A percentile compares a stretch with the other conserved stretches of the same genome.
Evolutionary conservation across 441 rosid genomes (phyloP).

Genomic region (Capsella rubella): DNA sequence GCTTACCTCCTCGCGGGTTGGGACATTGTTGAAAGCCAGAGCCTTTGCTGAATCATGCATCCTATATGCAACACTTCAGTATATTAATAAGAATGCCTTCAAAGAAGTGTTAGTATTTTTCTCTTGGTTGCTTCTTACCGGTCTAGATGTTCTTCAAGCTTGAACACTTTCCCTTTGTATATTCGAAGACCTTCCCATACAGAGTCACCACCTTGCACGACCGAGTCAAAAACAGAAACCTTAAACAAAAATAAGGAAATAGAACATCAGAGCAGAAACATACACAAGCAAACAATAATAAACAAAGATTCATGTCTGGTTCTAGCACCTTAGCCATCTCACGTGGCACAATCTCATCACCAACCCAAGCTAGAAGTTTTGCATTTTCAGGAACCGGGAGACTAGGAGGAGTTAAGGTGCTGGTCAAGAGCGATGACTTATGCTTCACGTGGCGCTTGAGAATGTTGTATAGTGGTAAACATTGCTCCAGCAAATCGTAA

Average conservation of each 20-base stretch:
- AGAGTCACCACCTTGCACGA: conserved; percentile 95
- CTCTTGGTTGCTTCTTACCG: conserved; percentile 52
- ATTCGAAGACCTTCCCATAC: conserved; percentile 95
- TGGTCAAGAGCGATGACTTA: conserved; percentile 54
- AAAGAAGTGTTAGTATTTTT: not conserved
- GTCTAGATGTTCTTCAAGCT: conserved; percentile 90
- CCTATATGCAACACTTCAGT: conserved; percentile 47
- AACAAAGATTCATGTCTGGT: conserved; percentile 28
- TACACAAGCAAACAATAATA: conserved; percentile 19
- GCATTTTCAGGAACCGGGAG: conserved; percentile 85
- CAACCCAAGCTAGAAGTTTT: conserved; percentile 89
- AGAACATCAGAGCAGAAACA: not conserved
- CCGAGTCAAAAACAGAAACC: conserved; percentile 94
- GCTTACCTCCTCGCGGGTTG: conserved; percentile 73
- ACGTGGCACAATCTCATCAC: conserved; percentile 85
- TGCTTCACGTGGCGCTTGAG: conserved; percentile 63
- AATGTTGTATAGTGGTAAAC: conserved; percentile 78
- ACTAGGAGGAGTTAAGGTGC: conserved; percentile 61
- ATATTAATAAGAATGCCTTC: conserved; percentile 10
- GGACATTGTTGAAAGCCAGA: conserved; percentile 84
- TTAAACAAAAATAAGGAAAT: conserved; percentile 36
- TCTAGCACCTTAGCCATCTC: conserved; percentile 78
- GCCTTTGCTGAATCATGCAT: conserved; percentile 92
- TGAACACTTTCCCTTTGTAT: conserved; percentile 72
- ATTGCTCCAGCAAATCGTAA: conserved; percentile 80